A percentile compares a stretch with the other conserved stretches of the same genome.
Conservation (phyloP, 1,284 basidiomycete genomes). For the Meira nashicola region DNA sequence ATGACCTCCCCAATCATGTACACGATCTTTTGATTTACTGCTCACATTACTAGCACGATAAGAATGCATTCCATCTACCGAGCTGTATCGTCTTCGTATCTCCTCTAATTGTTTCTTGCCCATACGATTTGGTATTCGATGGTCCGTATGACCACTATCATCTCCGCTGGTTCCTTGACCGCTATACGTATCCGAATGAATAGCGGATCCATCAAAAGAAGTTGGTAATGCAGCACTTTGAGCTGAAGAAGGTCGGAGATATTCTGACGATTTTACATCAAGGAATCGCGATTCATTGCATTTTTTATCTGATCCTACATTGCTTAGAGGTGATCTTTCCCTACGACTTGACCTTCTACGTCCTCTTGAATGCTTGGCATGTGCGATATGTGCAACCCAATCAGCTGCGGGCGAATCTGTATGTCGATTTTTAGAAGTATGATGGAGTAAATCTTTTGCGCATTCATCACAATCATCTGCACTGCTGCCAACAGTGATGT, state of each 20-base stretch:
- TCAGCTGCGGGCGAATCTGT: conserved; percentile 17
- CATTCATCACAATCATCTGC: conserved; percentile 14
- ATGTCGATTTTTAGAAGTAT: background rate
- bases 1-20: conserved; percentile 20
- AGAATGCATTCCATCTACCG: conserved; percentile 8
- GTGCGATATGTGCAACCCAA: conserved; percentile 21
- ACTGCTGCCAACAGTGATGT: background rate
- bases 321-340: background rate
- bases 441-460: conserved; percentile 5
- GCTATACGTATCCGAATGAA: background rate
- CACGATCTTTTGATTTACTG: conserved; percentile 9
- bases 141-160: background rate
- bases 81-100: conserved; percentile 19
- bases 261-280: too few species aligned
- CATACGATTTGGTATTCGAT: conserved; percentile 14
- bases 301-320: background rate
- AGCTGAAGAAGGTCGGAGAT: too few species aligned
- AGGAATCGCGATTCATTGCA: too few species aligned
- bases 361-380: conserved; percentile 12
- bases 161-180: conserved; percentile 4
- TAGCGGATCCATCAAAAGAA: too few species aligned
- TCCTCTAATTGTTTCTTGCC: conserved; percentile 39
- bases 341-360: background rate
- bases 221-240: too few species aligned
- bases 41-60: background rate